These are phyloP conservation scores for Blastobotrys elegans DNA, from an alignment of 1,139 yeast genomes.

Conservation along the genomic window DNA sequence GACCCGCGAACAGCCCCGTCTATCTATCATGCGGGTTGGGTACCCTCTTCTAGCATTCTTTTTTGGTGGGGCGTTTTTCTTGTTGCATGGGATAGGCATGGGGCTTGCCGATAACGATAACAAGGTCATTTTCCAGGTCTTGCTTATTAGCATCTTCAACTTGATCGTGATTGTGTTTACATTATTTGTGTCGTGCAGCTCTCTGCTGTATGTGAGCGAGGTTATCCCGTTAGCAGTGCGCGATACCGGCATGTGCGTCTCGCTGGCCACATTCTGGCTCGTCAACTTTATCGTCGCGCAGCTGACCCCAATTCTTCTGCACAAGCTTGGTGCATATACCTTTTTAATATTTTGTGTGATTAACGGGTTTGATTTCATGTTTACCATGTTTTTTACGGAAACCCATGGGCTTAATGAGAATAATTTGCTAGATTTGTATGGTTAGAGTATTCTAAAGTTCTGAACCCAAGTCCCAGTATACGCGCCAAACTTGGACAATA, in stretches of 20 bases:
- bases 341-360: neutral
- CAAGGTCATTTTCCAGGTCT: slow-evolving; percentile 37
- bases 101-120: slow-evolving; percentile 15
- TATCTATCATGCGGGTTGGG: slow-evolving; percentile 21
- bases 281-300: slow-evolving; percentile 36
- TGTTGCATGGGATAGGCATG: slow-evolving; percentile 27
- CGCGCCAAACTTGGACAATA: too few species aligned
- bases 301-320: slow-evolving; percentile 39
- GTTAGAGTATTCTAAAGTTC: neutral
- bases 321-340: neutral
- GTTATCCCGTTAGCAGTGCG: slow-evolving; percentile 43
- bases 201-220: slow-evolving; percentile 51
- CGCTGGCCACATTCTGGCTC: slow-evolving; percentile 52
- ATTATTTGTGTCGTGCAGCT: slow-evolving; percentile 34
- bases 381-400: neutral
- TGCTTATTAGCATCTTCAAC: slow-evolving; percentile 41
- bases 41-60: slow-evolving; percentile 38
- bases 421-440: neutral
- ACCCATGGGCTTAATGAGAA: neutral
- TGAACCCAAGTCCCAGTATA: too few species aligned
- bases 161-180: slow-evolving; percentile 48
- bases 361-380: neutral
- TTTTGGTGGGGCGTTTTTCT: slow-evolving; percentile 37
- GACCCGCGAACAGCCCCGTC: slow-evolving; percentile 41
- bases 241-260: slow-evolving; percentile 48